Evolutionary conservation across 768 basidiomycete genomes (phyloP), one percentile per base, ranked within the genome.

Genomic region (Kwoniella heveanensis): DNA sequence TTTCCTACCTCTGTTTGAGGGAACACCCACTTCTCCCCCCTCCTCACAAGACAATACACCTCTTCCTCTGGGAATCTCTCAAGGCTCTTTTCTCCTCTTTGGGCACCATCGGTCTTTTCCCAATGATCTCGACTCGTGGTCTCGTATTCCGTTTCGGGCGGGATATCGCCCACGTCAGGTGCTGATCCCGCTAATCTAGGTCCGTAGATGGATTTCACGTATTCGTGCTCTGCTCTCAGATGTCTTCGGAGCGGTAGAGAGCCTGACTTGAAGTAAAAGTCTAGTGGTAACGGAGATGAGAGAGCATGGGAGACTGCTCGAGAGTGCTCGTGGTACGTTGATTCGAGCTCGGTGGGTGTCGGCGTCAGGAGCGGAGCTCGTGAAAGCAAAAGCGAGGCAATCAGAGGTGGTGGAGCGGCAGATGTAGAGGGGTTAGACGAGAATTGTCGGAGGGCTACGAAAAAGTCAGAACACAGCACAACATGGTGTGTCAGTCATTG

Each of bases 231-330:
- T 75, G 92, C 89, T 54, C 86, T 79, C 52, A 84, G 87, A 80
- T 92, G 95, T 39, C 89, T 85, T 15, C 87, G 86, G 78, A 93
- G 89, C 29, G 93, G 85, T 17, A 90, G 83, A 0, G 92, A 90
- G 9, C 93, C 93, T 54, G 88, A 88, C 81, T 92, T 92, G 85
- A 95, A 95, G 82, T 94, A 97, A 81, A 95, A 92, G 51, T 92
- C 88, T 62, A 86, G 83, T 19, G 93, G 90, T 78, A 92, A 88
- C 0, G 93, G 93, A 70, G 91, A 91, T 77, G 89, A 88, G 52
- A 97, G 82, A 2, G 92, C 88, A 68, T 90, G 88, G 72, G 87
- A 86, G 74, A 97, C 85, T 47, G 90, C 87, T 9, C 86, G 83
- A 77, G 92, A 90, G 83, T 95, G 94, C 57, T 85, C 83, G 80